Percentiles rank a stretch among this genome's conserved stretches.
Evolutionary conservation across 257 asterid species (phyloP).

Genomic region (Solanum bulbocastanum): DNA sequence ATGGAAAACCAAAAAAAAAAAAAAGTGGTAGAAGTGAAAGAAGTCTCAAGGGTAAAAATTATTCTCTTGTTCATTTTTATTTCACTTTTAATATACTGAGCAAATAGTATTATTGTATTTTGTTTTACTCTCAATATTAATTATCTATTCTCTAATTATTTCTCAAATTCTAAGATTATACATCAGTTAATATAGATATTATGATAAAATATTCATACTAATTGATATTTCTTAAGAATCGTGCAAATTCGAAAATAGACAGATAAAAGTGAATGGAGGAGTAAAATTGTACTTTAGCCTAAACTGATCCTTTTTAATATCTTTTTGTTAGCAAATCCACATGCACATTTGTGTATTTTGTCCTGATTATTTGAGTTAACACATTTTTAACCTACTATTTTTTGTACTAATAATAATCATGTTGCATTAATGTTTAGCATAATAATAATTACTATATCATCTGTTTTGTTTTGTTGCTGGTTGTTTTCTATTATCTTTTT

Average conservation of each 20-base stretch:
- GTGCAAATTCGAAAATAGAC: too few species aligned
- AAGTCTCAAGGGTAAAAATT: neutral
- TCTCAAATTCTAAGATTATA: neutral
- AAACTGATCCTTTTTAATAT: neutral
- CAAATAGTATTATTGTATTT: too few species aligned
- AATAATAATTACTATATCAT: neutral
- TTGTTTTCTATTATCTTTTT: neutral
- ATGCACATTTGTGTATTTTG: neutral
- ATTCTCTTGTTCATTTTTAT: neutral
- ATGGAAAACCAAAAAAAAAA: too few species aligned
- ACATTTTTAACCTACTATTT: neutral
- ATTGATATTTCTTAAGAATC: too few species aligned
- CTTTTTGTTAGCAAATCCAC: neutral
- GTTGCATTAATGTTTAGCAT: neutral
- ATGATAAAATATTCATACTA: too few species aligned
- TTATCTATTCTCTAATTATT: too few species aligned
- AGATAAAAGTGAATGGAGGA: neutral
- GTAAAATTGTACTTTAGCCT: neutral
- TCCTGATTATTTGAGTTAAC: neutral
- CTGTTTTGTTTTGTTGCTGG: neutral
- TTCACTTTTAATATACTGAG: neutral
- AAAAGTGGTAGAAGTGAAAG: neutral
- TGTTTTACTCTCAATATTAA: too few species aligned
- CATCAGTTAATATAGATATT: too few species aligned
- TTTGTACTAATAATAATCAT: neutral